Conservation (phyloP, 2,329 filamentous ascomycete genomes). For the Aspergillus quadrilineatus region DNA sequence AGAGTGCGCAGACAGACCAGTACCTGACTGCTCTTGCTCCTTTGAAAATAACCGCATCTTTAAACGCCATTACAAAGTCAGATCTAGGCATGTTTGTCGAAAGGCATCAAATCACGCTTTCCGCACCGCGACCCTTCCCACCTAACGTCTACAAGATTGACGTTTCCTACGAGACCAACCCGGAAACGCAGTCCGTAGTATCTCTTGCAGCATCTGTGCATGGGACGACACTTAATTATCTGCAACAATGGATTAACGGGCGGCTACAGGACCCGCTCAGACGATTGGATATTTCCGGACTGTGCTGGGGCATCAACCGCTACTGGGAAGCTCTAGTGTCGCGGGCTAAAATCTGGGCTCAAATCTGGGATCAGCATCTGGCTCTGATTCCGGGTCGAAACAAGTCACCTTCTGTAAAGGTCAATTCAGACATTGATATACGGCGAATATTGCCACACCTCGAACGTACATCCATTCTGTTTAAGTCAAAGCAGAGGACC, state of each 20-base stretch:
- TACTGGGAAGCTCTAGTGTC: constrained; percentile 43
- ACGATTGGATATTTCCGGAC: constrained; percentile 39
- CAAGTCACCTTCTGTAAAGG: background rate
- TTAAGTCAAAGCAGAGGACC: constrained; percentile 22
- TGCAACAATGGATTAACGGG: constrained; percentile 37
- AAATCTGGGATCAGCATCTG: constrained; percentile 17
- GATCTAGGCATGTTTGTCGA: constrained; percentile 27
- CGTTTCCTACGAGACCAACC: constrained; percentile 36
- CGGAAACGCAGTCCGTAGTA: constrained; percentile 34
- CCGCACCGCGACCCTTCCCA: constrained; percentile 39
- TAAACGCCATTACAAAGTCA: constrained; percentile 24
- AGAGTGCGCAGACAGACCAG: constrained; percentile 58
- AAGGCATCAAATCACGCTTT: constrained; percentile 37
- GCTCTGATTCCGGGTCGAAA: constrained; percentile 13
- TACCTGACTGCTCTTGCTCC: constrained; percentile 72
- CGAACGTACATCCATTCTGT: constrained; percentile 36
- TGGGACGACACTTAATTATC: constrained; percentile 17
- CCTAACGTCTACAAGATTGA: constrained; percentile 33
- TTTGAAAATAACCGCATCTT: constrained; percentile 53
- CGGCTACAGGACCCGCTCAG: constrained; percentile 37
- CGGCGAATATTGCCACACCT: constrained; percentile 36
- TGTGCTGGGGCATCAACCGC: constrained; percentile 44
- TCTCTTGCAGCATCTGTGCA: constrained; percentile 31
- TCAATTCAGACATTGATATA: constrained; percentile 16
- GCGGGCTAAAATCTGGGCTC: constrained; percentile 40